Evolutionary conservation across 1,139 yeast genomes (phyloP), one percentile per base, ranked within the genome.

Genomic region (Blastobotrys serpentis): DNA sequence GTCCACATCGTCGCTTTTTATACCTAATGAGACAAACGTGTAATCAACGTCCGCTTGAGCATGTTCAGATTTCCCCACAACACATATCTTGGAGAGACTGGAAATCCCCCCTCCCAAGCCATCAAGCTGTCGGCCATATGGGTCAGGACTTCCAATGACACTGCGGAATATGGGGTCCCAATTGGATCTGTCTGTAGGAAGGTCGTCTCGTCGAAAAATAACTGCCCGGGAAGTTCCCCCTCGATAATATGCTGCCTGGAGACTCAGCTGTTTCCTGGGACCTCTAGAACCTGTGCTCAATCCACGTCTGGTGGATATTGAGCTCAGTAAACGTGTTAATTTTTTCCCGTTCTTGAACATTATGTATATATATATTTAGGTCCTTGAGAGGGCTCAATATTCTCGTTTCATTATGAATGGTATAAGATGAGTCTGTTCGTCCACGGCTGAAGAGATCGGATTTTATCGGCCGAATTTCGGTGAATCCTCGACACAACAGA

Each of bases 61-160:
- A n/a, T 33, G 37, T 4, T 18, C 16, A 11, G 37, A 16, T n/a
- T 33, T 11, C 37, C 37, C 37, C 19, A 33, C 37, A 33, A 33
- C 21, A n/a, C 37, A 33, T 6, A 33, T 17, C 19, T 33, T 33
- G 4, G 37, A 33, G 8, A 33, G 16, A n/a, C 37, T 33, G 3
- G 37, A 33, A 14, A 33, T 33, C 37, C 37, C 37, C 5, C 37
- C 37, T 6, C 37, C 37, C 17, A 33, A 4, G 7, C 37, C 37
- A 33, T 33, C 37, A 16, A 33, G 37, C 19, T 33, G 37, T 33
- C 37, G 37, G 6, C 37, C 37, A 14, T 33, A 33, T 17, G 7
- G 5, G 11, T 33, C 37, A 5, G 37, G 37, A 16, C 37, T 33
- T 4, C 37, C 37, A 3, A 33, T 33, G 7, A 33, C 19, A 16